phyloP scores from a whole-genome alignment of 1,139 yeast genomes.

The Zygosaccharomyces sapae region DNA sequence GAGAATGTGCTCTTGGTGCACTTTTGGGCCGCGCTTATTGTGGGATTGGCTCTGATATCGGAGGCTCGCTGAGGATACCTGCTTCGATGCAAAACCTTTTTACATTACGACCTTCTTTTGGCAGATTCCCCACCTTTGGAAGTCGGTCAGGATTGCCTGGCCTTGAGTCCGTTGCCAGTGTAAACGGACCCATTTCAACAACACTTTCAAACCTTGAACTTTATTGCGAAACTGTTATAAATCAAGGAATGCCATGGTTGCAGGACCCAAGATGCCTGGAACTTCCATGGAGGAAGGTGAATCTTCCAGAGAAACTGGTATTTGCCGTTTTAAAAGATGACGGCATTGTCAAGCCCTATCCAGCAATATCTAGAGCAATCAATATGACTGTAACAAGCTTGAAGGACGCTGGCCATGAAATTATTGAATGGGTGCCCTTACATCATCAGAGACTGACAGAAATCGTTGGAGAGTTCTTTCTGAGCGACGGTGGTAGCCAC shows the following conservation, averaged over 20 bases:
- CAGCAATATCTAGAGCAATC: slow-evolving; percentile 34
- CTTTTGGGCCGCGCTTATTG: slow-evolving; percentile 42
- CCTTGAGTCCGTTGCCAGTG: slow-evolving; percentile 47
- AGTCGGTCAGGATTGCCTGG: slow-evolving; percentile 55
- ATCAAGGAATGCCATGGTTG: slow-evolving; percentile 49
- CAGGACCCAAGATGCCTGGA: slow-evolving; percentile 51
- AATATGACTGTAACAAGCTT: slow-evolving; percentile 45
- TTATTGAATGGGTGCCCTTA: slow-evolving; percentile 14
- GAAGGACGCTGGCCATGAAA: slow-evolving; percentile 51
- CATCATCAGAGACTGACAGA: slow-evolving; percentile 34
- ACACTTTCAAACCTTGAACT: slow-evolving; percentile 58
- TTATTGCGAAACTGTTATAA: slow-evolving; percentile 50
- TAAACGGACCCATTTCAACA: slow-evolving; percentile 53
- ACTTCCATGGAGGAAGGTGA: slow-evolving; percentile 52
- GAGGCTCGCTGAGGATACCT: slow-evolving; percentile 56
- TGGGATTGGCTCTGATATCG: slow-evolving; percentile 59
- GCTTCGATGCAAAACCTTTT: slow-evolving; percentile 50
- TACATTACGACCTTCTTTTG: slow-evolving; percentile 48
- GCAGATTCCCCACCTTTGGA: slow-evolving; percentile 42
- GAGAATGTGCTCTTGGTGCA: slow-evolving; percentile 52
- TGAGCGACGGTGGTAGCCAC: slow-evolving; percentile 56
- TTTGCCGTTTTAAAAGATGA: slow-evolving; percentile 47
- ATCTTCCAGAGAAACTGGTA: slow-evolving; percentile 42
- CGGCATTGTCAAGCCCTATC: slow-evolving; percentile 35
- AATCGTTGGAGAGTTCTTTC: slow-evolving; percentile 37